phyloP scores from a whole-genome alignment of 2,329 filamentous ascomycete species.

The Pseudogymnoascus sp. region DNA sequence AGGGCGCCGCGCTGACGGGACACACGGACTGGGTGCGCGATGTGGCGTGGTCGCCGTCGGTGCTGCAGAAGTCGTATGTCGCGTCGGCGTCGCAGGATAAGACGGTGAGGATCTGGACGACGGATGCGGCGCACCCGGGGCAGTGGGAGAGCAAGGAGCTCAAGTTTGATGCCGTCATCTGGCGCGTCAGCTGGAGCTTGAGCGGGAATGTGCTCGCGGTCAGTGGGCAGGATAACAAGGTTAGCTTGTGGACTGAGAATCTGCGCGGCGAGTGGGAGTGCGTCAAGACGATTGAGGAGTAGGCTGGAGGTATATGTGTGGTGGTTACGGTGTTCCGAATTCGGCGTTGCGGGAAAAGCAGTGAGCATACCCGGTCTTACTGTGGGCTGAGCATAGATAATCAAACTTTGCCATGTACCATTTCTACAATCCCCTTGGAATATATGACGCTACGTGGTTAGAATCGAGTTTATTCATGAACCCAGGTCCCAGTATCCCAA shows the following conservation, averaged over 20 bases:
- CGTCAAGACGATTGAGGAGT: conserved; percentile 94
- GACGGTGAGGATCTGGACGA: conserved; percentile 95
- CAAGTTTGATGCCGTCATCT: conserved; percentile 80
- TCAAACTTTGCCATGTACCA: conserved; percentile 8
- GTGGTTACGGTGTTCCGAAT: conserved; percentile 9
- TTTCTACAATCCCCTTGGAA: not conserved
- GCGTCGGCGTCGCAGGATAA: conserved; percentile 93
- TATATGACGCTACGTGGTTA: not conserved
- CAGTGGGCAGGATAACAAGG: conserved; percentile 90
- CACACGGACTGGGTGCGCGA: conserved; percentile 97
- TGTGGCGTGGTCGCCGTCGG: conserved; percentile 92
- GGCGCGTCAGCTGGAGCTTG: conserved; percentile 96
- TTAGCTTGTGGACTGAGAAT: conserved; percentile 98
- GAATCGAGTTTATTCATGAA: not conserved
- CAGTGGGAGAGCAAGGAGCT: conserved; percentile 83
- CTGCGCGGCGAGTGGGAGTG: conserved; percentile 94
- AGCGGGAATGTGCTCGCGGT: conserved; percentile 95
- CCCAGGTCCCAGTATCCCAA: not conserved
- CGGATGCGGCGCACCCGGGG: conserved; percentile 53
- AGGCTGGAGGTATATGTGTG: conserved; percentile 18
- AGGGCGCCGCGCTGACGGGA: conserved; percentile 59
- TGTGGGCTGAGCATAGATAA: conserved; percentile 9
- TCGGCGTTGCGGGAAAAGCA: conserved; percentile 12
- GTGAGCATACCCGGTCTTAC: conserved; percentile 11
- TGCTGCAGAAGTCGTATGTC: conserved; percentile 93